Conservation (phyloP, 441 rosid species). For the Syzygium malaccense region DNA sequence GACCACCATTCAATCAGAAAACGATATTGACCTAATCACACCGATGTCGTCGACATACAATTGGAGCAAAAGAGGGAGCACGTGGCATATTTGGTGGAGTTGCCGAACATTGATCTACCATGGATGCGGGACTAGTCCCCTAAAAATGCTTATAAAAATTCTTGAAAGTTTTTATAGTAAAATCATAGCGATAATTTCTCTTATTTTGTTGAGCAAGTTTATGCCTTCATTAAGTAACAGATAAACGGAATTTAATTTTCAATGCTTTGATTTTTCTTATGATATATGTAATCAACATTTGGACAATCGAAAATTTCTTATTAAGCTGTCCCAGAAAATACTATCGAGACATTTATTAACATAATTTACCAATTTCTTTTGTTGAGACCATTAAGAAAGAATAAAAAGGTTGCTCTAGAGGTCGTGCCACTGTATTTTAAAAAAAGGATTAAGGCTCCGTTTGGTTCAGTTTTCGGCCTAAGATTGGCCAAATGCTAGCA, state of each 20-base stretch:
- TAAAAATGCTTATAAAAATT: not conserved
- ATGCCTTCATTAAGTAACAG: not conserved
- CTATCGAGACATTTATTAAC: not conserved
- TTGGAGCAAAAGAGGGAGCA: not conserved
- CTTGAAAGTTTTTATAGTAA: not conserved
- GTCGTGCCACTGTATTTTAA: not conserved
- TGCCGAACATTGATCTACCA: not conserved
- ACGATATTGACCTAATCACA: not conserved
- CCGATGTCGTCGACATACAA: not conserved
- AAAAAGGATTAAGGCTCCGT: no score
- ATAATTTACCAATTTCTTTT: not conserved
- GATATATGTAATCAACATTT: not conserved
- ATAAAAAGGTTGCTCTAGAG: not conserved
- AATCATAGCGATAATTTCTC: not conserved
- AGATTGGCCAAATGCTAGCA: no score
- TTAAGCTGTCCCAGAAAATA: not conserved
- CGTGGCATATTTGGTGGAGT: not conserved
- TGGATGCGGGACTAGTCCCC: not conserved
- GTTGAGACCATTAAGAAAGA: not conserved
- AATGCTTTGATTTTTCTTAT: not conserved
- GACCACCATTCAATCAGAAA: not conserved
- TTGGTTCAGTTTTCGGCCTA: no score
- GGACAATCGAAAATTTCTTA: not conserved
- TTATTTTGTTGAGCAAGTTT: not conserved
- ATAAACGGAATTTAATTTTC: not conserved